A percentile compares a stretch with the other conserved stretches of the same genome.
These are phyloP conservation scores for Imleria badia DNA, from an alignment of 768 basidiomycete species.

Conservation along the genomic window DNA sequence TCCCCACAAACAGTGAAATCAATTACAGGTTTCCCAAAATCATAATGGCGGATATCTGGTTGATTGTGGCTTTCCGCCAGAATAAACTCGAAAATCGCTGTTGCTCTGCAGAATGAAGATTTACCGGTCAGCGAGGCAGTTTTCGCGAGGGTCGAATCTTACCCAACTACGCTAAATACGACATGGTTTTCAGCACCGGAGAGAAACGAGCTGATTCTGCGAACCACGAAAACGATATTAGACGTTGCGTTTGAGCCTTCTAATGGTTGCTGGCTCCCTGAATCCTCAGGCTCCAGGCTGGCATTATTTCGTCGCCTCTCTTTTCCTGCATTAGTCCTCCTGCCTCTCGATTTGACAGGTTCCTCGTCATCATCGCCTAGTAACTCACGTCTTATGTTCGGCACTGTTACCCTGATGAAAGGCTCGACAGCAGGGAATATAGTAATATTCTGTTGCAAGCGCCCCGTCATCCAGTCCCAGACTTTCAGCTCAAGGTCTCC, in stretches of 20 bases:
- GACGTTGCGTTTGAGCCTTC: conserved; percentile 17
- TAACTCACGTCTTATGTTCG: conserved; percentile 28
- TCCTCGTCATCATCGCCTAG: conserved; percentile 22
- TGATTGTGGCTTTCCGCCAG: conserved; percentile 27
- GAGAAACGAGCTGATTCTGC: conserved; percentile 50
- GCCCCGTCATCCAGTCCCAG: conserved; percentile 79
- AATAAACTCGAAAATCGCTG: conserved; percentile 60
- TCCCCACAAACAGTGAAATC: conserved; percentile 49
- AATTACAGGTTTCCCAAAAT: conserved; percentile 59
- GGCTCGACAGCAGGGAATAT: conserved; percentile 50
- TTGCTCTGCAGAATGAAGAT: conserved; percentile 45
- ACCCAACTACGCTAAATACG: conserved; percentile 77
- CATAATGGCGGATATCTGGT: conserved; percentile 37
- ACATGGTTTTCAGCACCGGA: conserved; percentile 40
- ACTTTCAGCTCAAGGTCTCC: conserved; percentile 76
- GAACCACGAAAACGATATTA: conserved; percentile 51
- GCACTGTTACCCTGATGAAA: conserved; percentile 40
- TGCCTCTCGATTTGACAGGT: conserved; percentile 14
- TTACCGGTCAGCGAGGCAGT: not conserved
- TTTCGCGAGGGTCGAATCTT: conserved; percentile 21
- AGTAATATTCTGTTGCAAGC: conserved; percentile 48
- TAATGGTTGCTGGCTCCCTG: not conserved
- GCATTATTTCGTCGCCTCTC: conserved; percentile 23
- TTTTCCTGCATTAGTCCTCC: conserved; percentile 17
- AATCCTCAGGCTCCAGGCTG: conserved; percentile 23